Evolutionary conservation across 1,284 basidiomycete species (phyloP).

Genomic region (Vanrija humicola): DNA sequence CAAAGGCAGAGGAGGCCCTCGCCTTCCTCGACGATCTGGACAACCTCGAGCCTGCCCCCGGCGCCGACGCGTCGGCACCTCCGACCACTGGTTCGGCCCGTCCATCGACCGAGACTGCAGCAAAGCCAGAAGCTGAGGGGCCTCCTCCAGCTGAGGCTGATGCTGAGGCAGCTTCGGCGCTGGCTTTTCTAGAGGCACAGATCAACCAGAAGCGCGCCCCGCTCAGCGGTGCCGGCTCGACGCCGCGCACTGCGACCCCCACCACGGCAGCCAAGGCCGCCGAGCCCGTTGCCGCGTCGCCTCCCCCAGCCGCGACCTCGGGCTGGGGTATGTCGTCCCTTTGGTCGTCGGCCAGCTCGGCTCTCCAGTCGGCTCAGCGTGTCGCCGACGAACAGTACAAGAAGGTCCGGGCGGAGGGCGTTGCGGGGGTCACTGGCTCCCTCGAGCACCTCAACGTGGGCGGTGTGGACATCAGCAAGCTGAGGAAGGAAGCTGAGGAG

Average conservation of each 20-base stretch:
- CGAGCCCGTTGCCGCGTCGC: conserved; percentile 16
- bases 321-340: conserved; percentile 57
- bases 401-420: conserved; percentile 58
- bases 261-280: conserved; percentile 6
- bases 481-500: conserved; percentile 54
- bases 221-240: conserved; percentile 16
- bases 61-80: neutral
- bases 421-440: conserved; percentile 24
- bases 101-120: conserved; percentile 19
- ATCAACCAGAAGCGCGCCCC: conserved; percentile 70
- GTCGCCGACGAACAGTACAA: conserved; percentile 85
- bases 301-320: conserved; percentile 2
- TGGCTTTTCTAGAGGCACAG: conserved; percentile 84
- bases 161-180: conserved; percentile 54
- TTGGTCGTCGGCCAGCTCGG: conserved; percentile 79
- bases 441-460: conserved; percentile 53
- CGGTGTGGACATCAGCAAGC: conserved; percentile 74
- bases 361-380: conserved; percentile 77
- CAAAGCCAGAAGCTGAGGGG: conserved; percentile 49
- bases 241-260: conserved; percentile 25
- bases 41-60: conserved; percentile 52
- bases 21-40: conserved; percentile 87
- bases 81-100: conserved; percentile 7
- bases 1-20: conserved; percentile 82
- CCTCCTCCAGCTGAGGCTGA: conserved; percentile 54